A percentile compares a stretch with the other conserved stretches of the same genome.
phyloP scores from a whole-genome alignment of 2,329 filamentous ascomycete genomes.

The Canariomyces notabilis region DNA sequence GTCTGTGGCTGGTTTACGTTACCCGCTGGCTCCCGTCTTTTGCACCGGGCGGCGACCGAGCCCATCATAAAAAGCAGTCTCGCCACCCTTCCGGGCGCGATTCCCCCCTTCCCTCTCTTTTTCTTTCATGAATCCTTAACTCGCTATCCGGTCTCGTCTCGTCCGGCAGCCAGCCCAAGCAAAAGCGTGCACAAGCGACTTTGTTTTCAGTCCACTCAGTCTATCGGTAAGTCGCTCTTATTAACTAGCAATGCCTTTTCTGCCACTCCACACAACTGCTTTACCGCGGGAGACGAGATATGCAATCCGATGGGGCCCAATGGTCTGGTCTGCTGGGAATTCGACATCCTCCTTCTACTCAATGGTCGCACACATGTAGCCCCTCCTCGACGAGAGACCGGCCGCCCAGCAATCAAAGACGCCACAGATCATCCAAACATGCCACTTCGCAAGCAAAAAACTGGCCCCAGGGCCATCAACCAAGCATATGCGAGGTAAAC shows the following conservation, averaged over 20 bases:
- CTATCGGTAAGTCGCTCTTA: slow-evolving; percentile 23
- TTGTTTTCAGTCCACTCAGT: slow-evolving; percentile 10
- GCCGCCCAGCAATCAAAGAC: too few relatives aligned
- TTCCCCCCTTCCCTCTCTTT: slow-evolving; percentile 26
- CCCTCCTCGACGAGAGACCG: too few relatives aligned
- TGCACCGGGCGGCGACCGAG: slow-evolving; percentile 13
- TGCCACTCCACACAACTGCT: background rate
- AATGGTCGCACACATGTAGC: too few relatives aligned
- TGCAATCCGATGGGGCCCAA: slow-evolving; percentile 2
- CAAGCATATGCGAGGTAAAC: too few relatives aligned
- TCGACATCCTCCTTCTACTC: background rate
- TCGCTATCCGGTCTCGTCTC: slow-evolving; percentile 20
- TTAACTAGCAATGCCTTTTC: background rate
- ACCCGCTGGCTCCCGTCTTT: slow-evolving; percentile 2
- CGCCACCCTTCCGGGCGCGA: slow-evolving; percentile 28
- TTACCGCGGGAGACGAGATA: slow-evolving; percentile 8
- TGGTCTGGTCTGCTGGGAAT: background rate
- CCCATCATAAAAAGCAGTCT: slow-evolving; percentile 33
- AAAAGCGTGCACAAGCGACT: slow-evolving; percentile 15
- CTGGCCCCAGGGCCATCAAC: too few relatives aligned
- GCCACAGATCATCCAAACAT: too few relatives aligned
- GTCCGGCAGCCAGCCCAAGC: slow-evolving; percentile 8
- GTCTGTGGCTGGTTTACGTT: slow-evolving; percentile 10
- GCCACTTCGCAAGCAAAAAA: too few relatives aligned
- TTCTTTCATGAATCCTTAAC: slow-evolving; percentile 26